Conservation (phyloP, 495 filamentous ascomycete genomes). For the Penicillium goetzii region DNA sequence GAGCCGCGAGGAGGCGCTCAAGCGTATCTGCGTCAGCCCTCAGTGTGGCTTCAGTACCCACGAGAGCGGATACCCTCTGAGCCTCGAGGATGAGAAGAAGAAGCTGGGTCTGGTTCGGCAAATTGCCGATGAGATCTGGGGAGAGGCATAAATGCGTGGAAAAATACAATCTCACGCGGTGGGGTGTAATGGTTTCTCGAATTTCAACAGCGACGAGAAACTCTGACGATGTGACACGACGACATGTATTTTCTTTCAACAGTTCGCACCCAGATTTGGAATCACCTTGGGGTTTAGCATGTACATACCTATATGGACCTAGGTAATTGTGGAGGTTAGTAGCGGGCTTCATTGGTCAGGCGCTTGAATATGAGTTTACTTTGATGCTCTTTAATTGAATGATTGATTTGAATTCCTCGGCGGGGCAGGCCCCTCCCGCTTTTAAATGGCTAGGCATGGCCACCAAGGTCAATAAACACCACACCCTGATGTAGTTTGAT, state of each 20-base stretch:
- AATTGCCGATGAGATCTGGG: constrained; percentile 56
- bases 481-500: not conserved
- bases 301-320: constrained; percentile 8
- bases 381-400: constrained; percentile 1
- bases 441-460: not conserved
- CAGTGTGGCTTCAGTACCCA: constrained; percentile 73
- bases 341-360: not conserved
- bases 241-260: constrained; percentile 20
- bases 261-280: constrained; percentile 4
- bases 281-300: constrained; percentile 3
- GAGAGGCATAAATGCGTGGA: constrained; percentile 21
- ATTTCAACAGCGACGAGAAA: constrained; percentile 29
- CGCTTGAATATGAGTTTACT: constrained; percentile 2
- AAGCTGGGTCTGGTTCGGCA: constrained; percentile 53
- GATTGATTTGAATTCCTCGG: not conserved
- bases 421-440: not conserved
- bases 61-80: constrained; percentile 63
- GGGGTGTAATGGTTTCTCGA: constrained; percentile 15
- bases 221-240: constrained; percentile 19
- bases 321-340: not conserved
- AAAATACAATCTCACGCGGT: not conserved
- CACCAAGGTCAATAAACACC: not conserved
- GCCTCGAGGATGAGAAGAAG: constrained; percentile 61
- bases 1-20: constrained; percentile 52
- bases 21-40: constrained; percentile 65